Evolutionary conservation across 257 asterid genomes (phyloP).

Genomic region (Henckelia pumila): DNA sequence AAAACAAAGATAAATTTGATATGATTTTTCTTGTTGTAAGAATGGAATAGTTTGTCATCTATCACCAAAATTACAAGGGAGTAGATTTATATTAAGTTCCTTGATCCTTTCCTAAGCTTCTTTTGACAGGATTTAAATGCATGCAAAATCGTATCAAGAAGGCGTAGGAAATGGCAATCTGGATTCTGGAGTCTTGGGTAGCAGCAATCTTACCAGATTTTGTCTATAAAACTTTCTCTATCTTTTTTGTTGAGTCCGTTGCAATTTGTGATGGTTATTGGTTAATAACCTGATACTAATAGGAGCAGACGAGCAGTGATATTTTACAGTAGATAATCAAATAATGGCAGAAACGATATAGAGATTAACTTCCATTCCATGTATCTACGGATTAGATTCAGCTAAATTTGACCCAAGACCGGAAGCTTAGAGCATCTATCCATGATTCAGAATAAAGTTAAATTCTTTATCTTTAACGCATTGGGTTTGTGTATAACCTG

Average conservation of each 20-base stretch:
- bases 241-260: conserved; percentile 15
- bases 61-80: not conserved
- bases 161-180: conserved; percentile 19
- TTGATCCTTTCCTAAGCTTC: conserved; percentile 1
- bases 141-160: conserved; percentile 11
- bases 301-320: conserved; percentile 7
- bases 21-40: not conserved
- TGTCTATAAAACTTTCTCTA: conserved; percentile 8
- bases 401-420: not conserved
- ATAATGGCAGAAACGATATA: not conserved
- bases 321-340: conserved; percentile 1
- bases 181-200: conserved; percentile 24
- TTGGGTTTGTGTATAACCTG: too few relatives aligned
- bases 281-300: conserved; percentile 18
- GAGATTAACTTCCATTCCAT: conserved; percentile 5
- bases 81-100: not conserved
- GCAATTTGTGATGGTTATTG: conserved; percentile 5
- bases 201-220: conserved; percentile 9
- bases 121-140: conserved; percentile 29
- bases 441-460: not conserved
- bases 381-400: conserved; percentile 3
- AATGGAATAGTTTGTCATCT: not conserved
- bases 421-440: not conserved
- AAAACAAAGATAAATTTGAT: too few relatives aligned
- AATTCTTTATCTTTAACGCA: too few relatives aligned